These are phyloP conservation scores for Fusarium sp. DNA, from an alignment of 2,329 filamentous ascomycete species.

Conservation along the genomic window DNA sequence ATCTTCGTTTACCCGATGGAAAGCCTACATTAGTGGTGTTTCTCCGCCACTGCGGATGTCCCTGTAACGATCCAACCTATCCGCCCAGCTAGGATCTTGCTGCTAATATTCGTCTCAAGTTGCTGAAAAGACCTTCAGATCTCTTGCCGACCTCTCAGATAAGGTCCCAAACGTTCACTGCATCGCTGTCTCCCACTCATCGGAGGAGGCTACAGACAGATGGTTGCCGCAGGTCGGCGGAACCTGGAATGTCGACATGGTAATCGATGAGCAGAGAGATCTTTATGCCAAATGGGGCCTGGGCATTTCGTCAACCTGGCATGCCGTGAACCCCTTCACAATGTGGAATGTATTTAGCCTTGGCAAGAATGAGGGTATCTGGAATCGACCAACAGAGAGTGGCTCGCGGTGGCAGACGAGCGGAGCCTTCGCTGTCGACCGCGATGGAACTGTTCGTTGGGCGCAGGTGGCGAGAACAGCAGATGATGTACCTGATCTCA, in stretches of 20 bases:
- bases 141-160: conserved; percentile 64
- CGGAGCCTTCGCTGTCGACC: conserved; percentile 69
- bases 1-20: conserved; percentile 64
- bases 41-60: conserved; percentile 79
- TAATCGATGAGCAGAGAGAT: conserved; percentile 71
- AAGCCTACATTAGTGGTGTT: conserved; percentile 74
- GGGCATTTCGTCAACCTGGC: conserved; percentile 70
- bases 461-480: conserved; percentile 49
- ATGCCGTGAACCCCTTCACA: conserved; percentile 70
- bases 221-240: conserved; percentile 70
- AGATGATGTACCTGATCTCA: conserved; percentile 51
- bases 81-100: background rate
- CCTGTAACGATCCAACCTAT: conserved; percentile 62
- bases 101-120: conserved; percentile 57
- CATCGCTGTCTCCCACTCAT: conserved; percentile 73
- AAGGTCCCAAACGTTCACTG: conserved; percentile 64
- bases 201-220: conserved; percentile 62
- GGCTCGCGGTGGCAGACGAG: conserved; percentile 76
- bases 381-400: conserved; percentile 73
- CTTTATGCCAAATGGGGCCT: conserved; percentile 76
- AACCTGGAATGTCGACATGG: conserved; percentile 67
- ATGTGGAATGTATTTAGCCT: conserved; percentile 69
- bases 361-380: conserved; percentile 72
- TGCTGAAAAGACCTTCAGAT: conserved; percentile 74
- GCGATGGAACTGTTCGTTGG: conserved; percentile 50